Percentiles rank a stretch among this genome's conserved stretches.
Evolutionary conservation across 2,329 filamentous ascomycete species (phyloP).

Genomic region (Fusarium sp.): DNA sequence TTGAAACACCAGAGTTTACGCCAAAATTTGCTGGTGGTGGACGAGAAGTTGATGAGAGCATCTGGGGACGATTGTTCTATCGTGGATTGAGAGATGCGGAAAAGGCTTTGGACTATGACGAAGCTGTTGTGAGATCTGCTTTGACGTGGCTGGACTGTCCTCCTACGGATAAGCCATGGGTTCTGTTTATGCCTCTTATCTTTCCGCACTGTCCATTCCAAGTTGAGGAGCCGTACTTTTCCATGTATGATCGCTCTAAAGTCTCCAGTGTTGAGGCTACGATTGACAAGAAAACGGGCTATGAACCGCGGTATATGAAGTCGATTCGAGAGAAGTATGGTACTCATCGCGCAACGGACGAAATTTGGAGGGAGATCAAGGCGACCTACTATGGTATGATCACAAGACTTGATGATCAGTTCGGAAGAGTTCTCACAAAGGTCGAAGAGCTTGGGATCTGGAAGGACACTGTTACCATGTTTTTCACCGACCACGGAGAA

Average conservation of each 20-base stretch:
- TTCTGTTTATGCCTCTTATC: conserved; percentile 53
- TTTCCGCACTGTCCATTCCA: conserved; percentile 59
- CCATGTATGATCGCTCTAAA: conserved; percentile 52
- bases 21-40: conserved; percentile 42
- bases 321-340: conserved; percentile 51
- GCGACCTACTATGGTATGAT: conserved; percentile 60
- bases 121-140: conserved; percentile 52
- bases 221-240: conserved; percentile 59
- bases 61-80: conserved; percentile 54
- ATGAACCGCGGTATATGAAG: conserved; percentile 55
- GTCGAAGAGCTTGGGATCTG: conserved; percentile 48
- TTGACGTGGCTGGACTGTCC: conserved; percentile 55
- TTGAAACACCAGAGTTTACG: conserved; percentile 49
- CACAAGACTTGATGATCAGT: conserved; percentile 55
- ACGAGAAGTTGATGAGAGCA: conserved; percentile 43
- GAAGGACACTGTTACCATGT: conserved; percentile 53
- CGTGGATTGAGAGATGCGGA: conserved; percentile 49
- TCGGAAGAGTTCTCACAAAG: conserved; percentile 50
- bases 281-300: conserved; percentile 48
- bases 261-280: conserved; percentile 29
- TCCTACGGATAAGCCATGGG: conserved; percentile 52
- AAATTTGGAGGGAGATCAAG: conserved; percentile 55
- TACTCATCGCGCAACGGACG: conserved; percentile 50
- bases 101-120: conserved; percentile 55
- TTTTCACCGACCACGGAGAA: conserved; percentile 57